Evolutionary conservation across 805 yeast species (phyloP).

Genomic region (Maudiozyma barnettii): DNA sequence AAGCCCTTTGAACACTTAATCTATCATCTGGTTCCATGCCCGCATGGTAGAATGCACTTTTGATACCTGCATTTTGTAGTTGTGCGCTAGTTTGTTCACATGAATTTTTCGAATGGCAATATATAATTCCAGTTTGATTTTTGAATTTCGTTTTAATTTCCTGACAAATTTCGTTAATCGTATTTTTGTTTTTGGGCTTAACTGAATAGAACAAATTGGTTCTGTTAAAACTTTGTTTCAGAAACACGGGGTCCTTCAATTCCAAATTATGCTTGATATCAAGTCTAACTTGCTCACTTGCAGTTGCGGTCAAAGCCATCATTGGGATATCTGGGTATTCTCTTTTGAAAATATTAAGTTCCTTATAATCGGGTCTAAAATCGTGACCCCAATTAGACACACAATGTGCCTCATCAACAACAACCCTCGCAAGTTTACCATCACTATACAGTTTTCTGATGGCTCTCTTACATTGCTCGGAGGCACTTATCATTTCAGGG

Average conservation of each 20-base stretch:
- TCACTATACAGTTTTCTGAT: conserved; percentile 49
- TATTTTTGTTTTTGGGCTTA: conserved; percentile 48
- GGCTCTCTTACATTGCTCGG: conserved; percentile 56
- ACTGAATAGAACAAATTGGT: conserved; percentile 78
- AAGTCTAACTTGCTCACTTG: conserved; percentile 79
- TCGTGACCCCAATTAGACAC: conserved; percentile 99
- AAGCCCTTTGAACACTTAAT: conserved; percentile 53
- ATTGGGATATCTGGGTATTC: conserved; percentile 76
- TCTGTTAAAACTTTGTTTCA: conserved; percentile 90
- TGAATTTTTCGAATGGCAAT: conserved; percentile 82
- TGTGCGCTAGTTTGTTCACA: conserved; percentile 76
- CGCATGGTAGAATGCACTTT: conserved; percentile 79
- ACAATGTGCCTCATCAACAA: conserved; percentile 97
- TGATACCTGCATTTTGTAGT: conserved; percentile 50
- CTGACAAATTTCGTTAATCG: conserved; percentile 50
- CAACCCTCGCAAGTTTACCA: conserved; percentile 66
- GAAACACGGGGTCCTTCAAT: conserved; percentile 50
- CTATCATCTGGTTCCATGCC: conserved; percentile 81
- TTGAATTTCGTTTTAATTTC: conserved; percentile 42
- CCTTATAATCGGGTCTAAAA: conserved; percentile 91
- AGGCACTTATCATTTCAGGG: conserved; percentile 88
- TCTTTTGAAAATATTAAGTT: conserved; percentile 60
- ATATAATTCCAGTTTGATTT: conserved; percentile 75
- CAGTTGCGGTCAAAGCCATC: conserved; percentile 97
- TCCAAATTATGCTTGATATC: conserved; percentile 79